phyloP scores from a whole-genome alignment of 2,329 filamentous ascomycete species.

The Ceratocystis alfenasii region DNA sequence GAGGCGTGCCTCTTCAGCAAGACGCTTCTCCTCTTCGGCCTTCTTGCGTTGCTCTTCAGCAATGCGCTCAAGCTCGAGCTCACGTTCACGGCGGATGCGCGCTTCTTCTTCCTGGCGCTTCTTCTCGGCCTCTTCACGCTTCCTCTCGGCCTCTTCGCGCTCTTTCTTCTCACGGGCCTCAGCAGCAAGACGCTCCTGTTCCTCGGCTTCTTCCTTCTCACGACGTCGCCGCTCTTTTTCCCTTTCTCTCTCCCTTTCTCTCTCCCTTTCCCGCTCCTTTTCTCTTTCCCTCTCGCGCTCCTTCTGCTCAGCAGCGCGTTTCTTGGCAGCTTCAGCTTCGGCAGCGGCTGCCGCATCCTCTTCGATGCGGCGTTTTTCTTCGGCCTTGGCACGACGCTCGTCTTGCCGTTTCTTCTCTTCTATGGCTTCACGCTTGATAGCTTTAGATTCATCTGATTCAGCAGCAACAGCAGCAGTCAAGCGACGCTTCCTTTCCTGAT shows the following conservation, averaged over 20 bases:
- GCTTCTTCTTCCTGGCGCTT: constrained; percentile 23
- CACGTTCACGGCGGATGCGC: constrained; percentile 9
- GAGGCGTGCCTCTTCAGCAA: constrained; percentile 26
- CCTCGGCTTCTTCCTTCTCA: constrained; percentile 22
- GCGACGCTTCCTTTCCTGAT: constrained; percentile 30
- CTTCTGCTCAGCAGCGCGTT: constrained; percentile 27
- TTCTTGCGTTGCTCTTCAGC: constrained; percentile 26
- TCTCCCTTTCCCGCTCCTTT: constrained; percentile 24
- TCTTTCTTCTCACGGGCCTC: constrained; percentile 23
- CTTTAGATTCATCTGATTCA: constrained; percentile 31
- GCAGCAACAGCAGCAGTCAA: constrained; percentile 26
- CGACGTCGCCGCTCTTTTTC: constrained; percentile 19
- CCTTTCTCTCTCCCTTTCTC: not conserved
- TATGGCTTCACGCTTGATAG: constrained; percentile 28
- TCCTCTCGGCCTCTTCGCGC: constrained; percentile 28
- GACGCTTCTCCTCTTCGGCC: constrained; percentile 27
- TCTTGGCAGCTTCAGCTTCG: constrained; percentile 23
- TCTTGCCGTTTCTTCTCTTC: constrained; percentile 30
- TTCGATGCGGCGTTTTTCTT: constrained; percentile 24
- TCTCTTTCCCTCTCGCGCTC: constrained; percentile 28
- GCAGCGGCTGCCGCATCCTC: constrained; percentile 15
- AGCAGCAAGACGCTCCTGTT: constrained; percentile 14
- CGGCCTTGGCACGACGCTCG: constrained; percentile 21
- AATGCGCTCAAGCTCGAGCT: constrained; percentile 12
- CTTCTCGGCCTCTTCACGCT: constrained; percentile 30